Base-by-base conservation (phyloP, 441 rosid species). In the Adansonia madagascariensis region DNA sequence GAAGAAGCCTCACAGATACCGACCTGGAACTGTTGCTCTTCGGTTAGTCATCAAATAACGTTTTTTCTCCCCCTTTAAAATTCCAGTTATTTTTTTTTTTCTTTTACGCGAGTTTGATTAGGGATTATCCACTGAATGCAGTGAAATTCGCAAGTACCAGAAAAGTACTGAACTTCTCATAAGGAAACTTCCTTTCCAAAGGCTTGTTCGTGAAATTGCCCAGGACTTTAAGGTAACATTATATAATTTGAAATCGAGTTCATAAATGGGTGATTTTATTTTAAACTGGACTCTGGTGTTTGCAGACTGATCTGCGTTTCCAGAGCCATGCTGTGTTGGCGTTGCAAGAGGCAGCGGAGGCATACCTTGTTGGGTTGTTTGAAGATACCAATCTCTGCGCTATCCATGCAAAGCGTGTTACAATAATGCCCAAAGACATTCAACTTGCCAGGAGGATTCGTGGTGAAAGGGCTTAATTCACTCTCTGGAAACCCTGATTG, bases 11-110 rank as follows among this genome's bases (percentile, higher is more conserved):
- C 91, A 88, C 44, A 80, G 91, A 61, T 88, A 82, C 82, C 87
- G 87, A 50, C 91, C 88, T 0, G 91, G 91, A 75, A 88, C 91
- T 0, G 91, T 88, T 1, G 91, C 91, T 43, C 91, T 88, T 44
- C 91, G 91, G 86, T 84, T 18, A 78, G 80, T 71, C 6, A 22
- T 57, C 17, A 2, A 71, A 15, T 8, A 50, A 4, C 4, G 7
- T 22, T 1, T 41, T 0, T 6, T 31, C 0, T 0, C 35, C 35
- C 0, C 44, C 44, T 41, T 41, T 41, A 41, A 41, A 41, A 41
- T 0, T 0, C 0, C 27, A 46, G 5, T 12, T 0, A 35, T 11
- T 62, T 43, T 12, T 4, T 12, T 4, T 0, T 41, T 41, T 41
- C 44, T 5, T 56, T 12, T 68, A 22, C 35, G 10, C 4, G 53